Base-by-base conservation (phyloP, 352 stramenopile species). In the Phytophthora sp. region DNA sequence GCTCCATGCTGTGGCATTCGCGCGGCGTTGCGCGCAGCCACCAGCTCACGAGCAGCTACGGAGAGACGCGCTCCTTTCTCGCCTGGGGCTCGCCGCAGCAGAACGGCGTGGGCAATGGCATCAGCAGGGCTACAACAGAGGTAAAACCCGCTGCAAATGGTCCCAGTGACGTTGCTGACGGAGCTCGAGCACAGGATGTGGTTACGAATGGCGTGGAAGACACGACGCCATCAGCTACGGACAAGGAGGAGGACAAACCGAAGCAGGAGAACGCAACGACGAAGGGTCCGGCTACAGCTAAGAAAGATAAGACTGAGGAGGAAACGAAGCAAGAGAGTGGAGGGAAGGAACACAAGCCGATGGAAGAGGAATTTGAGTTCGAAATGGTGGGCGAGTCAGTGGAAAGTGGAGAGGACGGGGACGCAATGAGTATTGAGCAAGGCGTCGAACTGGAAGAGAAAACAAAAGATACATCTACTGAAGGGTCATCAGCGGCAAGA, bases 1-100 rank as follows among this genome's bases (percentile, higher is more conserved):
- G 54, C 57, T 82, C 72, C 35, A 67, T 51, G 16, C 50, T 63
- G 11, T 86, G 77, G 77, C 77, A 86, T 59, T 71, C 69, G 30
- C 72, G 77, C 15, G 77, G 77, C 15, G 66, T 65, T 45, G 66
- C 61, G 13, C 47, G 74, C 31, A 65, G 58, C 47, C 77, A 86
- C 46, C 52, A 57, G 36, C 47, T 84, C 38, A 68, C 60, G 29
- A 79, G 33, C 29, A 39, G 26, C 44, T 26, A 62, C 18, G 72
- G 71, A 30, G 44, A 63, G 23, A 71, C 45, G 13, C 65, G 50
- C 15, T 63, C 69, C 4, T 80, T 64, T 58, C 51, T 45, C 39
- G 50, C 45, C 9, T 80, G 73, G 73, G 63, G 24, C 12, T 15
- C 44, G 3, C 39, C 33, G 11, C 16, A 38, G 30, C 31, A 46